Evolutionary conservation across 2,329 filamentous ascomycete genomes (phyloP).

Genomic region (Macroventuria anomochaeta): DNA sequence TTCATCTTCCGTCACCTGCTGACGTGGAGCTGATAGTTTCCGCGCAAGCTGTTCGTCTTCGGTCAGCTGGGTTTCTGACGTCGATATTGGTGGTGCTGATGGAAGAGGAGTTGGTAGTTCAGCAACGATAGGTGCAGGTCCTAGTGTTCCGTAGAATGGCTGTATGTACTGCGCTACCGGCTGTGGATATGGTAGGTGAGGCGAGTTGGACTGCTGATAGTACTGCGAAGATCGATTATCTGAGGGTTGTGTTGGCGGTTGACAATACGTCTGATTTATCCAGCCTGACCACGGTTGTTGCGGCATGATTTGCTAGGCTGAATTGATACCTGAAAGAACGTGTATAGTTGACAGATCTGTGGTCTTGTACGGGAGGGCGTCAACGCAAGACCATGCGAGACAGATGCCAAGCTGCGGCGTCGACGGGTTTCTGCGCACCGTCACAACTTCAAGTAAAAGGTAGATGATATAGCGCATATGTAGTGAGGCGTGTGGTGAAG

Average conservation of each 20-base stretch:
- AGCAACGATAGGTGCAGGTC: slow-evolving; percentile 26
- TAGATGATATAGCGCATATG: neutral
- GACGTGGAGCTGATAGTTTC: slow-evolving; percentile 35
- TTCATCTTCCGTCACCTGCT: slow-evolving; percentile 41
- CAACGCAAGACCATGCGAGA: neutral
- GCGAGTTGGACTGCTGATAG: slow-evolving; percentile 2
- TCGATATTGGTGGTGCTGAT: slow-evolving; percentile 34
- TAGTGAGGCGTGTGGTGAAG: neutral
- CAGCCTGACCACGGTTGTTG: slow-evolving; percentile 15
- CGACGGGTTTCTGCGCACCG: neutral
- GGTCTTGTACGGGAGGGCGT: neutral
- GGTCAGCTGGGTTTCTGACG: slow-evolving; percentile 36
- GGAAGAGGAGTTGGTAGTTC: slow-evolving; percentile 40
- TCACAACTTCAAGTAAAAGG: neutral
- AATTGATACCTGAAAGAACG: neutral
- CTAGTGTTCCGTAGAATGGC: slow-evolving; percentile 27
- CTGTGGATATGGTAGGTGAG: slow-evolving; percentile 7
- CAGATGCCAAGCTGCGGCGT: neutral
- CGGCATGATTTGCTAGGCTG: neutral
- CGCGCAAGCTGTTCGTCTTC: slow-evolving; percentile 42
- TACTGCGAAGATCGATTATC: slow-evolving; percentile 20
- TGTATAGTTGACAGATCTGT: neutral
- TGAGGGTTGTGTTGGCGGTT: slow-evolving; percentile 8
- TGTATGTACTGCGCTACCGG: slow-evolving; percentile 21
- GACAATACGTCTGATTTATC: slow-evolving; percentile 19